Base-by-base conservation (phyloP, 345 rosid species). In the Luvunga scandens region DNA sequence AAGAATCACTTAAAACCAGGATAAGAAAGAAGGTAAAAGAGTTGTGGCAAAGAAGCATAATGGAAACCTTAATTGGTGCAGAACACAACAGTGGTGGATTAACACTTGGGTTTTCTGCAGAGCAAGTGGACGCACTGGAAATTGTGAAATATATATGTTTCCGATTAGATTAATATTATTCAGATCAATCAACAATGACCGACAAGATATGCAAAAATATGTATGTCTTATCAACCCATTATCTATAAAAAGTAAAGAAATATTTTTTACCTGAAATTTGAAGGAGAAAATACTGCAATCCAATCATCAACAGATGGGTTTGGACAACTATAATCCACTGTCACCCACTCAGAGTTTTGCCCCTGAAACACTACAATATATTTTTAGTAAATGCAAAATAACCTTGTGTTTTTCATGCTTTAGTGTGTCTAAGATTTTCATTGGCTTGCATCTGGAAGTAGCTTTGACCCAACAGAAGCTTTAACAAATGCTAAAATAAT, bases 221-320 rank as follows among this genome's bases (percentile, higher is more conserved):
- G 53, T 42, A 14, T 7, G 19, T 62, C 34, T 62, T 13, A 27
- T 69, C 14, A 22, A 28, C 24, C 30, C 16, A 18, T 10, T 55
- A 9, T 31, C 16, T 34, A 31, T 25, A 42, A 39, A 50, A 69
- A 21, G 50, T 63, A 68, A 77, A 64, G 9, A 21, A 62, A 53
- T 53, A 53, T 70, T 48, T 62, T 72, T 57, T 82, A 91, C 94
- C 88, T 89, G 85, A 92, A 88, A 83, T 91, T 86, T 66, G 90
- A 87, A 77, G 94, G 93, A 68, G 97, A 92, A 84, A 92, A 90
- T 36, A 90, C 94, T 56, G 89, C 97, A 80, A 92, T 88, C 93
- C 97, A 90, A 76, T 93, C 92, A 86, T 89, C 91, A 84, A 73
- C 68, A n/a, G 91, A 87, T 57, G 97, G 92, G 63, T 80, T 83